Percentiles rank a stretch among this genome's conserved stretches.
Evolutionary conservation across 768 basidiomycete species (phyloP).

Genomic region (Daedalea quercina): DNA sequence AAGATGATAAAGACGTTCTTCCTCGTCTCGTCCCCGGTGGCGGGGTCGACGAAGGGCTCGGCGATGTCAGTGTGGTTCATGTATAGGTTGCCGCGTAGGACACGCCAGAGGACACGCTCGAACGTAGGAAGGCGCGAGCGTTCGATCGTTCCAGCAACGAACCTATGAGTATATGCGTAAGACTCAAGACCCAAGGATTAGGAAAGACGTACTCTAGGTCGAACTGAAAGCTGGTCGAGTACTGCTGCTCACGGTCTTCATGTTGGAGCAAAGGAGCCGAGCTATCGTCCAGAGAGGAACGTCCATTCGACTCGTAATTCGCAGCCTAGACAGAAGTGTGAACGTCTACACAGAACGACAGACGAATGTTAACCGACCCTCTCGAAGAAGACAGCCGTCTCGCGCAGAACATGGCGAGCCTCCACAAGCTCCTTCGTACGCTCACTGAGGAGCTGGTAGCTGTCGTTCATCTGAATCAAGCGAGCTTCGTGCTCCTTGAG

Average conservation of each 20-base stretch:
- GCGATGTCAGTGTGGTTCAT: constrained; percentile 98
- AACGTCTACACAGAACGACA: constrained; percentile 6
- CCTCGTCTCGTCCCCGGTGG: constrained; percentile 74
- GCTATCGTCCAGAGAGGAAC: constrained; percentile 88
- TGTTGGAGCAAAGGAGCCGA: constrained; percentile 87
- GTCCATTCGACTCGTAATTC: constrained; percentile 68
- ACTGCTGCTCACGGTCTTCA: constrained; percentile 76
- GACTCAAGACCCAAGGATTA: not conserved
- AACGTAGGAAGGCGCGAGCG: constrained; percentile 88
- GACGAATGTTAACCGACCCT: constrained; percentile 39
- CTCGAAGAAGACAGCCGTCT: constrained; percentile 96
- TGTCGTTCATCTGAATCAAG: constrained; percentile 85
- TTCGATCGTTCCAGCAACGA: constrained; percentile 95
- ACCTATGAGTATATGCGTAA: constrained; percentile 38
- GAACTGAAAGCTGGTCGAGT: constrained; percentile 50
- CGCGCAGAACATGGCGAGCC: constrained; percentile 88
- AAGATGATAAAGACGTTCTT: constrained; percentile 99
- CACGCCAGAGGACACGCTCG: constrained; percentile 97
- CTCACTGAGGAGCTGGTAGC: constrained; percentile 83
- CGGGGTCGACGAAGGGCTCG: constrained; percentile 87
- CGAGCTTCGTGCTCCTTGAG: constrained; percentile 83
- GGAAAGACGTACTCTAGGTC: constrained; percentile 72
- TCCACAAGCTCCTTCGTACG: constrained; percentile 84
- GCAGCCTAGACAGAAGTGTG: constrained; percentile 50
- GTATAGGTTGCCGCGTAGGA: constrained; percentile 94